Percentiles rank a stretch among this genome's conserved stretches.
Evolutionary conservation across 2,329 filamentous ascomycete species (phyloP).

Genomic region (Cryoendolithus antarcticus): DNA sequence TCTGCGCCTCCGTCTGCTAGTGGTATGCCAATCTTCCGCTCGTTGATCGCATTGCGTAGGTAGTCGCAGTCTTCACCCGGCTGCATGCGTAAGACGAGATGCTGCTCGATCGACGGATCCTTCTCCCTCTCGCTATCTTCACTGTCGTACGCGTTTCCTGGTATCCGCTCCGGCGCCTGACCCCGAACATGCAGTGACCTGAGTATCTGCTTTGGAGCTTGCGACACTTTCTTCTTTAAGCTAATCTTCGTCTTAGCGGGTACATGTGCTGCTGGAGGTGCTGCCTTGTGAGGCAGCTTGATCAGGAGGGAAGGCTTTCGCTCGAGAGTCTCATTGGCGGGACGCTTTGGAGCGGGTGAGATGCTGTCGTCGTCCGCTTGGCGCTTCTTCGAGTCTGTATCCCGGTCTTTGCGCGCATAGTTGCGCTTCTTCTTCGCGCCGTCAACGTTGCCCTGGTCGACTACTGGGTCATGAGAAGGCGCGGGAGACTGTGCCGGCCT

Average conservation of each 20-base stretch:
- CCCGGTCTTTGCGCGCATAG: slow-evolving; percentile 16
- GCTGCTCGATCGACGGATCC: slow-evolving; percentile 80
- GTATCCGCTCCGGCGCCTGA: slow-evolving; percentile 54
- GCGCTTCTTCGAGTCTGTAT: slow-evolving; percentile 18
- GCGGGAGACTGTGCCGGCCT: slow-evolving; percentile 13
- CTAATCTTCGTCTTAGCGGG: slow-evolving; percentile 3
- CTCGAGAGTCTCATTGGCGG: slow-evolving; percentile 10
- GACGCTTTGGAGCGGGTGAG: slow-evolving; percentile 21
- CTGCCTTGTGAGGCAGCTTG: slow-evolving; percentile 19
- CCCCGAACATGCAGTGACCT: slow-evolving; percentile 28
- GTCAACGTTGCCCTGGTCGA: slow-evolving; percentile 1
- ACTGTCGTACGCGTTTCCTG: slow-evolving; percentile 89
- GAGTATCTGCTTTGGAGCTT: slow-evolving; percentile 8
- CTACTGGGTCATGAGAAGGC: slow-evolving; percentile 6
- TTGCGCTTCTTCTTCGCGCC: slow-evolving; percentile 27
- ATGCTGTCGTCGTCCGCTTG: slow-evolving; percentile 21
- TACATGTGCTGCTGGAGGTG: slow-evolving; percentile 1
- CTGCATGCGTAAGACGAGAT: slow-evolving; percentile 79
- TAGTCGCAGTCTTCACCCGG: slow-evolving; percentile 80
- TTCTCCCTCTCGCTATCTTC: slow-evolving; percentile 82
- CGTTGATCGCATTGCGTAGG: slow-evolving; percentile 60
- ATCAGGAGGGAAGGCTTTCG: slow-evolving; percentile 23
- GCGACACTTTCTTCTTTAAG: slow-evolving; percentile 5
- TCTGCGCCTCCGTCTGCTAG: slow-evolving; percentile 58
- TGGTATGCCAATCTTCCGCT: slow-evolving; percentile 61